These are phyloP conservation scores for Claviceps cyperi DNA, from an alignment of 2,329 filamentous ascomycete species.

Conservation along the genomic window DNA sequence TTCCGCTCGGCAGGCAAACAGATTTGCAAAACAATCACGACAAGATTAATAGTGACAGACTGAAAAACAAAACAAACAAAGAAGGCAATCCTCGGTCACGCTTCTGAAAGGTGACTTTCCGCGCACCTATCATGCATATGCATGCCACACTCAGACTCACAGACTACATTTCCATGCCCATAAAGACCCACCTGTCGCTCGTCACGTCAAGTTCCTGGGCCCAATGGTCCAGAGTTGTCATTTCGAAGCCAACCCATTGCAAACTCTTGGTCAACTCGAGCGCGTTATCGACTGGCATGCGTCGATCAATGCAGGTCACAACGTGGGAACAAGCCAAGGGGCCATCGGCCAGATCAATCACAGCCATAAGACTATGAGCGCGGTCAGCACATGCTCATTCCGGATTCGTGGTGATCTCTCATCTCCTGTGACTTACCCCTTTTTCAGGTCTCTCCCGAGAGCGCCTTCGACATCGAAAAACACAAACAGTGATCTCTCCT, in stretches of 20 bases:
- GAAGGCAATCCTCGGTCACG: not conserved
- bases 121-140: not conserved
- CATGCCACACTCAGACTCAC: not conserved
- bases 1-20: not conserved
- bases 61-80: not conserved
- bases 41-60: not conserved
- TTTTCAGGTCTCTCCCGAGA: conserved; percentile 66
- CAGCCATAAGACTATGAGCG: conserved; percentile 58
- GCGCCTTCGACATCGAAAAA: conserved; percentile 65
- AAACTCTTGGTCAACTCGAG: conserved; percentile 65
- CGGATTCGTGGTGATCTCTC: not conserved
- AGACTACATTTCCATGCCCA: conserved; percentile 69
- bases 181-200: conserved; percentile 70
- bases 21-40: not conserved
- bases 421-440: conserved; percentile 48
- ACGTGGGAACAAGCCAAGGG: conserved; percentile 65
- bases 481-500: conserved; percentile 65
- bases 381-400: conserved; percentile 3
- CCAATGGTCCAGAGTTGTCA: conserved; percentile 69
- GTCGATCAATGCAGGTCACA: conserved; percentile 68
- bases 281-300: conserved; percentile 44
- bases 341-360: conserved; percentile 74
- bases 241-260: conserved; percentile 85
- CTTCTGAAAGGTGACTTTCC: not conserved
- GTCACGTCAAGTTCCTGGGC: conserved; percentile 47